phyloP scores from a whole-genome alignment of 371 early-diverging fungal species.

The Mortierella sp. region DNA sequence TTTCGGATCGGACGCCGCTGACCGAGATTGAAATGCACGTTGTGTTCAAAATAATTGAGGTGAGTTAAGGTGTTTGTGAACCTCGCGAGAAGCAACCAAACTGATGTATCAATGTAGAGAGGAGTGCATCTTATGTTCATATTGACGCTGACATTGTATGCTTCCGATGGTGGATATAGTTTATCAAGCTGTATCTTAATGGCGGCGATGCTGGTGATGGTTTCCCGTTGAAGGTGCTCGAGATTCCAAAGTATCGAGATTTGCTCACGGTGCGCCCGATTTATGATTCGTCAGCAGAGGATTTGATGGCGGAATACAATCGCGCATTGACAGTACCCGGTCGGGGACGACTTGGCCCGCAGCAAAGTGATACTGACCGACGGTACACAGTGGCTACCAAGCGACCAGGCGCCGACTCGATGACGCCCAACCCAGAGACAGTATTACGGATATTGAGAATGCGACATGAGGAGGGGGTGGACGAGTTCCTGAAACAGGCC shows the following conservation, averaged over 20 bases:
- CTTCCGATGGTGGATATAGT: constrained; percentile 52
- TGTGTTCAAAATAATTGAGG: constrained; percentile 79
- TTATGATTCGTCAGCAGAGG: constrained; percentile 69
- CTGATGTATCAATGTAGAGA: too few species aligned
- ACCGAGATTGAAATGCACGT: constrained; percentile 78
- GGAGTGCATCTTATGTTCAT: too few species aligned
- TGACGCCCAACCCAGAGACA: constrained; percentile 63
- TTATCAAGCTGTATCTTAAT: constrained; percentile 86
- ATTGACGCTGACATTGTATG: not conserved
- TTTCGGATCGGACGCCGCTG: constrained; percentile 69
- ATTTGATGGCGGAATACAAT: constrained; percentile 71
- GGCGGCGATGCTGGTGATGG: constrained; percentile 90
- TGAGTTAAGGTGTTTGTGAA: constrained; percentile 20
- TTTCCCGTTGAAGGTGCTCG: constrained; percentile 76
- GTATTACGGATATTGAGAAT: constrained; percentile 65
- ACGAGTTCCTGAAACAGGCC: constrained; percentile 56
- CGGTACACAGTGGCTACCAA: constrained; percentile 20
- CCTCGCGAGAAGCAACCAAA: too few species aligned
- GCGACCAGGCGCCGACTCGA: constrained; percentile 33
- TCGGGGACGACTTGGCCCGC: constrained; percentile 50
- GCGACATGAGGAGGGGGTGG: constrained; percentile 59
- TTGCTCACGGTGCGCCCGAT: constrained; percentile 69
- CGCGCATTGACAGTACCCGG: constrained; percentile 57
- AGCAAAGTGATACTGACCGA: constrained; percentile 53
- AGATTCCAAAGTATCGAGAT: constrained; percentile 79